Evolutionary conservation across 257 asterid species (phyloP), one percentile per base, ranked within the genome.

Genomic region (Plantago ovata): DNA sequence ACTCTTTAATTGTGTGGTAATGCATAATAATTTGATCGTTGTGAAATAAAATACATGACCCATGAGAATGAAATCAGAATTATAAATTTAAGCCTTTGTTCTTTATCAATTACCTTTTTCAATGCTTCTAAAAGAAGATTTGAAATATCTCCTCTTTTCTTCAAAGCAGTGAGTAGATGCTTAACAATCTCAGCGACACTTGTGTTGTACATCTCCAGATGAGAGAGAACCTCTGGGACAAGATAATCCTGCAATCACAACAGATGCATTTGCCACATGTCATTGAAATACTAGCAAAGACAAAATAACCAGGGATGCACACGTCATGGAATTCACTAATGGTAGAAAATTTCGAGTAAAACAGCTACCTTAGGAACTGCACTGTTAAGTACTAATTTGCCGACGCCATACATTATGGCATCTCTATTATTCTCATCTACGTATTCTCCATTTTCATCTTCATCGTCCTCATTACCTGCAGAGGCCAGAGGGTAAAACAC

Each of bases 381-480:
- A 36, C 79, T 95, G 15, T 70, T 77, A 61, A 81, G 81, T 76
- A 92, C 91, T 72, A 92, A 69, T 77, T 84, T 92, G 66, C 84
- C 74, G 46, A 88, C 84, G 73, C 85, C 84, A 77, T 79, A 69
- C 90, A 89, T 82, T 72, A 86, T 79, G 4, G 85, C 74, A 65
- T 82, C 95, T 58, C 87, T 74, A 75, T 86, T 86, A 64, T 87
- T 82, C 78, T 93, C 97, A 83, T 93, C 98, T 59, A 81, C 71
- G 67, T 93, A 93, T 77, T 89, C 98, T 72, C 67, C 79, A 68
- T 79, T 85, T 54, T 70, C 82, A 67, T 81, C 89, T 68, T 85
- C 95, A 64, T 87, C 96, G 50, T 85, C 98, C 13, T 71, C 73
- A 60, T 84, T 93, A 68, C 82, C 98, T 93, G 78, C 76, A 69